phyloP scores from a whole-genome alignment of 352 stramenopile species.

The Pythium vanterpoolii region DNA sequence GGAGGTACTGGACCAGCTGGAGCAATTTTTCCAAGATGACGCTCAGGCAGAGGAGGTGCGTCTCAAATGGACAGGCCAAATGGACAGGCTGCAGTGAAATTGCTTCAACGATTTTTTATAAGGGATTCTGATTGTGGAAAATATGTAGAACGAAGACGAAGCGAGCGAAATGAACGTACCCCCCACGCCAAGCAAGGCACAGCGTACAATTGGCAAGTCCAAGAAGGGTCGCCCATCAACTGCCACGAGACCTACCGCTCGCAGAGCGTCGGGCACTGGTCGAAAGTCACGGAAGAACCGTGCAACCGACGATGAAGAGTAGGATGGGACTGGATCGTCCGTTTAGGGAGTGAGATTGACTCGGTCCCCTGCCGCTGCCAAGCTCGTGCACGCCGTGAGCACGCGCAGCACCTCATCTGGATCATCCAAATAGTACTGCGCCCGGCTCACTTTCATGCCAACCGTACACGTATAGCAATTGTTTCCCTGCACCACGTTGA shows the following conservation, averaged over 20 bases:
- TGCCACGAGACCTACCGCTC: neutral
- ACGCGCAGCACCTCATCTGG: slow-evolving; percentile 76
- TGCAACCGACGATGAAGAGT: slow-evolving; percentile 11
- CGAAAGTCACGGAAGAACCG: slow-evolving; percentile 7
- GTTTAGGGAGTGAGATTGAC: slow-evolving; percentile 11
- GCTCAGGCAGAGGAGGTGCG: slow-evolving; percentile 37
- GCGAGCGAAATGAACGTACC: neutral
- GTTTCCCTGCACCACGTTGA: slow-evolving; percentile 85
- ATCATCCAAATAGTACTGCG: slow-evolving; percentile 82
- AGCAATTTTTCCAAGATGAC: slow-evolving; percentile 39
- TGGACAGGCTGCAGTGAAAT: too few relatives aligned
- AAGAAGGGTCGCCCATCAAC: slow-evolving; percentile 2
- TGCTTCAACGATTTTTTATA: neutral
- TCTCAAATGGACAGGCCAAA: too few relatives aligned
- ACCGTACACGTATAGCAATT: slow-evolving; percentile 89
- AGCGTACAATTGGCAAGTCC: slow-evolving; percentile 1
- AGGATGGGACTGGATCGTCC: neutral
- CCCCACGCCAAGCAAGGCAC: slow-evolving; percentile 7
- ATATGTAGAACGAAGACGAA: slow-evolving; percentile 22
- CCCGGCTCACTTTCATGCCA: slow-evolving; percentile 83
- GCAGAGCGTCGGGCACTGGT: neutral
- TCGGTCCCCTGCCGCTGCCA: slow-evolving; percentile 26
- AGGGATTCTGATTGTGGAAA: neutral
- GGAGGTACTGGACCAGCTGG: slow-evolving; percentile 69
- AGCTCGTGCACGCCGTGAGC: slow-evolving; percentile 63